Base-by-base conservation (phyloP, 2,329 filamentous ascomycete species). In the Epichloe bromicola region DNA sequence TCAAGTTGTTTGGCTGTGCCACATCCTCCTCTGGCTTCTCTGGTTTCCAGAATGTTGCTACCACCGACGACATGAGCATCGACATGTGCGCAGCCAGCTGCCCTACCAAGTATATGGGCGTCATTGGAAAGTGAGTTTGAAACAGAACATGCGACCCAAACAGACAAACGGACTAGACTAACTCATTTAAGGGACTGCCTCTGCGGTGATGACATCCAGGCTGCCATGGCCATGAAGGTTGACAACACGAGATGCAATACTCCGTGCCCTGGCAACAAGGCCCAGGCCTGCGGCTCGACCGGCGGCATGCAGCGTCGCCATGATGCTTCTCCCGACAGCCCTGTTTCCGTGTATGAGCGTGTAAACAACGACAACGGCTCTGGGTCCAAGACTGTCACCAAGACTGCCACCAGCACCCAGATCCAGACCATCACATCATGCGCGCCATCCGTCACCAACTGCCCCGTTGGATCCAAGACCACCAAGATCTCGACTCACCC, bases 351-450 rank as follows among this genome's bases (percentile, higher is more conserved):
- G 40, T 54, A 54, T 26, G 36, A 46, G 46, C 46, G 49, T 2
- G 5, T 12, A 14, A 30, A 3, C 34, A 41, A 2, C 4, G 42
- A 15, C 12, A 36, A 14, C 14, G 14, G 7, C 20, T 20, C 44
- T 12, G 19, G 15, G 17, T 8, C 33, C 5, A 30, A 23, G 23
- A 51, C 55, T 20, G 51, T 54, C 43, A 57, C 57, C n/a, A 49
- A 54, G 53, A 67, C 64, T 45, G 57, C 61, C 45, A 55, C 62
- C 23, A 61, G 57, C 51, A 61, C 61, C 44, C 56, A 56, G 26
- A 50, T 59, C 19, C 56, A 53, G 17, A 63, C 63, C 53, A 62
- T 63, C 45, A 67, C 63, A 2, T 55, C 61, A 10, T 65, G 63
- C 55, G 53, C 58, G 0, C 56, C 58, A 3, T 49, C 55, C 2